Conservation (phyloP, 345 rosid genomes). For the Eucalyptus microcorys region DNA sequence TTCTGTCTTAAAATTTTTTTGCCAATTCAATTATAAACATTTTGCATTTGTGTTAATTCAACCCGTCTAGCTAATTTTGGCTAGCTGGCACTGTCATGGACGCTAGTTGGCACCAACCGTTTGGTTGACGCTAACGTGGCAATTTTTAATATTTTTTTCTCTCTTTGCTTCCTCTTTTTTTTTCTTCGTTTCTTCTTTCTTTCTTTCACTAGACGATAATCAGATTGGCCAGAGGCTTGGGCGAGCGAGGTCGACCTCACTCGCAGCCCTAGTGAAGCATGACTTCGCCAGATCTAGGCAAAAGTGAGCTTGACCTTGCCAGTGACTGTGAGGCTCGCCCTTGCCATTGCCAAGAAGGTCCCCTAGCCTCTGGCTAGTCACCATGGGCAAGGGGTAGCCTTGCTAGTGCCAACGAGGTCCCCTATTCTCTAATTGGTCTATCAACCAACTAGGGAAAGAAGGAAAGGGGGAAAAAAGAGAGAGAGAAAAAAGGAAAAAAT, state of each 20-base stretch:
- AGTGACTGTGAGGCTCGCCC: too few species aligned
- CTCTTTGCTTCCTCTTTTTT: rapidly evolving
- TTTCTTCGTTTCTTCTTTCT: too few species aligned
- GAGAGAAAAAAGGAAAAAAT: too few species aligned
- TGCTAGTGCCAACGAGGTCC: rapidly evolving
- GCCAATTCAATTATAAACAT: rapidly evolving
- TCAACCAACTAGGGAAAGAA: too few species aligned
- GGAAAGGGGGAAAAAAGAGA: too few species aligned
- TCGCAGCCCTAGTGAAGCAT: rapidly evolving
- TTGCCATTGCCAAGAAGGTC: too few species aligned
- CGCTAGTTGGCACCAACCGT: rapidly evolving
- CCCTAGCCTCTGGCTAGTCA: too few species aligned
- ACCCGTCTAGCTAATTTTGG: rapidly evolving
- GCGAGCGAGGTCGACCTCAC: rapidly evolving
- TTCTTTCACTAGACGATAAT: rapidly evolving
- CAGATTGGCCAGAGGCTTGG: rapidly evolving
- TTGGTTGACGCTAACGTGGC: rapidly evolving
- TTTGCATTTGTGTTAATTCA: rapidly evolving
- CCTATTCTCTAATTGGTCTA: rapidly evolving
- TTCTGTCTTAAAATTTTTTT: rapidly evolving
- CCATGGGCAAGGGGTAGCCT: too few species aligned
- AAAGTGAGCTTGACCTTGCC: rapidly evolving
- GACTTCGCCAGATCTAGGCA: too few species aligned
- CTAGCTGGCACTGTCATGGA: rapidly evolving
- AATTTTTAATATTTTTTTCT: too few species aligned